phyloP scores from a whole-genome alignment of 257 asterid species.

The Capsicum rhomboideum region DNA sequence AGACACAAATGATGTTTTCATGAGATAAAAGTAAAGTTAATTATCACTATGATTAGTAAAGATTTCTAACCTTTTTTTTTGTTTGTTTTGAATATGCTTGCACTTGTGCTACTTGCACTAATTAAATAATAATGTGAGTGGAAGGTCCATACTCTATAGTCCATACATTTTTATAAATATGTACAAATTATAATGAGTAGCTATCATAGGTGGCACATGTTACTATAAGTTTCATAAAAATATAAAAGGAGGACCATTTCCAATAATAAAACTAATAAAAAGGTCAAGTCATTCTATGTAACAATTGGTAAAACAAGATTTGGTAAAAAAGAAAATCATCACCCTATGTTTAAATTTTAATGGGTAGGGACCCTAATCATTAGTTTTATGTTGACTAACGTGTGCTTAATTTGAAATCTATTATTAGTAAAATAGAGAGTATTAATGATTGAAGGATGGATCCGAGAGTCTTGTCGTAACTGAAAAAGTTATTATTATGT shows the following conservation, averaged over 20 bases:
- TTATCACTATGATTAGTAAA: background rate
- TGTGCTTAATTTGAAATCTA: background rate
- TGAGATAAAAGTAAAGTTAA: background rate
- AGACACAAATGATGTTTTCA: background rate
- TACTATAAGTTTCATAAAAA: slow-evolving; percentile 4
- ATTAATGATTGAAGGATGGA: too few species aligned
- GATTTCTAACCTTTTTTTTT: background rate
- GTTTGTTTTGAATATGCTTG: background rate
- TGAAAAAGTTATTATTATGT: too few species aligned
- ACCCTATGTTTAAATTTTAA: background rate
- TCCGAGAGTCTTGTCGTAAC: too few species aligned
- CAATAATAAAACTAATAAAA: background rate
- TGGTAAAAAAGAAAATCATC: background rate
- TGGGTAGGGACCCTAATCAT: background rate
- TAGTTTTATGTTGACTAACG: background rate
- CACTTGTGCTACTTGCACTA: background rate
- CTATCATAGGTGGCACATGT: background rate
- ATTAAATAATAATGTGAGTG: background rate
- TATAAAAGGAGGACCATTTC: background rate
- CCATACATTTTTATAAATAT: background rate
- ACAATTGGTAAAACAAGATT: background rate
- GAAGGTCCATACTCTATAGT: background rate
- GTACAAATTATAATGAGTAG: background rate
- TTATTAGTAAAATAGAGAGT: background rate
- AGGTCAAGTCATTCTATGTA: background rate